Percentiles rank a stretch among this genome's conserved stretches.
These are phyloP conservation scores for Cucurbita moschata DNA, from an alignment of 306 rosid genomes.

Conservation along the genomic window DNA sequence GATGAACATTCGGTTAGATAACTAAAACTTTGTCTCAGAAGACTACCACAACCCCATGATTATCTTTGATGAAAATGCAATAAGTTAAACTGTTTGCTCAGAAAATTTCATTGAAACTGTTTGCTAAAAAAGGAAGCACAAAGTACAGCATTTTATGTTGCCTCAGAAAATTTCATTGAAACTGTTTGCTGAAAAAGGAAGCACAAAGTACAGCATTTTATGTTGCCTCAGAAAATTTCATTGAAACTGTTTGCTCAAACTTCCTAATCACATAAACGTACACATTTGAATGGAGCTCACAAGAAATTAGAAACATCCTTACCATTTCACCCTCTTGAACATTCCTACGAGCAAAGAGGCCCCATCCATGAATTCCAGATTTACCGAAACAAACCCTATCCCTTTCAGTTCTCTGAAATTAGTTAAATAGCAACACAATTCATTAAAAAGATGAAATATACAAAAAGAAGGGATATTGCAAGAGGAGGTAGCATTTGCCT, in stretches of 20 bases:
- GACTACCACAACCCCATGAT: not conserved
- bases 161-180: not conserved
- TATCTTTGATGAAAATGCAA: not conserved
- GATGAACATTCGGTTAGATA: not conserved
- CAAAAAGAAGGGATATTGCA: not conserved
- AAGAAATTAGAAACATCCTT: not conserved
- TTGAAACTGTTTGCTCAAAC: not conserved
- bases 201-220: not conserved
- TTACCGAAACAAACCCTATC: constrained; percentile 79
- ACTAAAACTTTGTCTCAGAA: not conserved
- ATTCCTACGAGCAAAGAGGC: constrained; percentile 83
- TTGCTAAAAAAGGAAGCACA: not conserved
- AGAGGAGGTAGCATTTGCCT: constrained; percentile 28
- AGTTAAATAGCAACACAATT: not conserved
- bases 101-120: no score
- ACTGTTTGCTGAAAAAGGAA: no score
- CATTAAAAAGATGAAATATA: not conserved
- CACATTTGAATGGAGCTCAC: not conserved
- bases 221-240: not conserved
- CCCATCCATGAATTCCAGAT: constrained; percentile 99
- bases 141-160: not conserved
- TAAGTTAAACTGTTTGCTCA: no score
- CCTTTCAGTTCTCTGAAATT: constrained; percentile 59
- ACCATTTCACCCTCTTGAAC: constrained; percentile 98
- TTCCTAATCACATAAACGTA: not conserved